These are phyloP conservation scores for Hypoxylon sp. DNA, from an alignment of 2,329 filamentous ascomycete species.

Conservation along the genomic window DNA sequence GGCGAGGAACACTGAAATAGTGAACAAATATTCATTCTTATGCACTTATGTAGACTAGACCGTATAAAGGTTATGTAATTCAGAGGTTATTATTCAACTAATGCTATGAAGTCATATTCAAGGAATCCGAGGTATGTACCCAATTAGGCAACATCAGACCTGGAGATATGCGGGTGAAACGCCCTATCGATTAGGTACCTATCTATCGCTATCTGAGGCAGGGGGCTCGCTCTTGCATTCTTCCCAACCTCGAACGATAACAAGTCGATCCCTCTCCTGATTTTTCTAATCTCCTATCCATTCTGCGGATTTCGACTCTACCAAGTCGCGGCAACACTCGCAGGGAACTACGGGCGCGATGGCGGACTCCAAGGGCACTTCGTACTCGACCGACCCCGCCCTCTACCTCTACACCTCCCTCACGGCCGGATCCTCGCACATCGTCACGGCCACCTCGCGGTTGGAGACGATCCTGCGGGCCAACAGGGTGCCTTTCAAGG, in stretches of 20 bases:
- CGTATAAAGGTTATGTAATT: background rate
- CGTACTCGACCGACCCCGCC: conserved; percentile 72
- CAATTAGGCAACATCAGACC: conserved; percentile 22
- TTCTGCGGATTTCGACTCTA: background rate
- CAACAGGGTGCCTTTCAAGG: conserved; percentile 93
- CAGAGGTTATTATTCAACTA: conserved; percentile 2
- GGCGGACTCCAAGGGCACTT: conserved; percentile 46
- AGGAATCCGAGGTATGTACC: background rate
- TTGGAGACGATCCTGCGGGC: conserved; percentile 96
- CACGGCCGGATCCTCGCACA: conserved; percentile 94
- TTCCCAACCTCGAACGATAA: conserved; percentile 22
- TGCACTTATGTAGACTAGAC: background rate
- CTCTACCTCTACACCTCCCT: conserved; percentile 97
- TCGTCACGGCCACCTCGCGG: conserved; percentile 94
- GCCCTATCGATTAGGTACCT: conserved; percentile 38
- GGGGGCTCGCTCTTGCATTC: conserved; percentile 33
- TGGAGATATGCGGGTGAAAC: conserved; percentile 20
- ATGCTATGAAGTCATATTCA: conserved; percentile 37
- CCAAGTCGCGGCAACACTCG: background rate
- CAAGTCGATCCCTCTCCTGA: conserved; percentile 20
- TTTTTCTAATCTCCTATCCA: background rate
- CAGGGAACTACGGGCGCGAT: conserved; percentile 30
- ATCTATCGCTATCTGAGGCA: conserved; percentile 27
- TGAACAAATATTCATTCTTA: background rate
- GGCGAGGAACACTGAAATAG: too few species aligned